Evolutionary conservation across 805 yeast genomes (phyloP).

Genomic region (Metschnikowia borealis): DNA sequence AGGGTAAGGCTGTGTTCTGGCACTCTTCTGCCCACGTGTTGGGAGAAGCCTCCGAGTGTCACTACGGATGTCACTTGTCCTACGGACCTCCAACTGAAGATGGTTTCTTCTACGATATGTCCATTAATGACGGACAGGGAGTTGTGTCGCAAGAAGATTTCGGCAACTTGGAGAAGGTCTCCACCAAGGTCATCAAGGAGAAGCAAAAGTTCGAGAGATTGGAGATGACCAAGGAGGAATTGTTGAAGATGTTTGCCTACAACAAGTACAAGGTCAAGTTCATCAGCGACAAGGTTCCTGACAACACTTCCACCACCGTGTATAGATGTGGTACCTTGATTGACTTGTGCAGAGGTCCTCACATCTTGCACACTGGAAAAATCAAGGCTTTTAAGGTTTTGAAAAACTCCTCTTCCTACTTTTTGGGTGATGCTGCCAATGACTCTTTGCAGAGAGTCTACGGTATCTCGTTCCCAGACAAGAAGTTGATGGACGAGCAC

Average conservation of each 20-base stretch:
- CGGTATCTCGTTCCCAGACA: constrained; percentile 98
- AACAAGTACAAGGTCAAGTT: constrained; percentile 92
- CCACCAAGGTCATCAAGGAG: constrained; percentile 87
- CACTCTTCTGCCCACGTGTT: constrained; percentile 97
- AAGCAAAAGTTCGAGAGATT: constrained; percentile 94
- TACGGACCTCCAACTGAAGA: constrained; percentile 96
- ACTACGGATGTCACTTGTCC: constrained; percentile 84
- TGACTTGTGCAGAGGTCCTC: constrained; percentile 97
- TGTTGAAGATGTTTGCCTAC: constrained; percentile 89
- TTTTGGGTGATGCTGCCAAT: constrained; percentile 86
- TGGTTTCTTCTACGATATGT: constrained; percentile 96
- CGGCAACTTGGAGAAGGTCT: constrained; percentile 75
- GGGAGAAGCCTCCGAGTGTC: constrained; percentile 98
- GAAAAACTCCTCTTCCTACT: constrained; percentile 94
- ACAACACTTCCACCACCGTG: constrained; percentile 92
- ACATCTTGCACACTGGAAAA: constrained; percentile 94
- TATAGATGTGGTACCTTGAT: constrained; percentile 97
- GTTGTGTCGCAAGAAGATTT: constrained; percentile 78
- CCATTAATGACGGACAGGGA: constrained; percentile 69
- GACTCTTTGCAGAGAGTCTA: constrained; percentile 96
- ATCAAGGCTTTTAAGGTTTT: constrained; percentile 90
- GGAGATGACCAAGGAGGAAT: constrained; percentile 85
- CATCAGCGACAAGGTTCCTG: constrained; percentile 86
- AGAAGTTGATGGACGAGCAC: constrained; percentile 92
- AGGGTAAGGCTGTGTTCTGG: constrained; percentile 96